Evolutionary conservation across 78 protist species (phyloP), one percentile per base, ranked within the genome.

Genomic region (Dictyostelium purpureum): DNA sequence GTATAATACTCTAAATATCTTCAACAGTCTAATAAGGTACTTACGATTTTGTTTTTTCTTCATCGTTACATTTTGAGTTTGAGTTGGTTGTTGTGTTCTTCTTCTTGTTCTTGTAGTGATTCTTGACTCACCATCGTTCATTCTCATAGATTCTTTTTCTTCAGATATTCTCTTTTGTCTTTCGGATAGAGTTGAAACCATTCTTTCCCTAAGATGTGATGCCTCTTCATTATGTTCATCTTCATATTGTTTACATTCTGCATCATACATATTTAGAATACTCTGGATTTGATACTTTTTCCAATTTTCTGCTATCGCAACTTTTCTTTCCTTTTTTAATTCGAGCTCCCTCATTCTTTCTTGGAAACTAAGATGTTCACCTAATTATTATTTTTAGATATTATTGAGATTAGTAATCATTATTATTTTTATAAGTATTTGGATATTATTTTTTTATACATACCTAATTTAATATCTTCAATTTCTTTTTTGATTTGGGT

Each of bases 271-370:
- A 69, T 76, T 78, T 49, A 66, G n/a, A 71, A 89, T 78, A 51
- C 76, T 78, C 19, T 89, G 88, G 21, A 89, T 21, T 54, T 89
- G 94, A 51, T 79, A 89, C 51, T 79, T 73, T 59, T 75, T 89
- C 94, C 94, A 89, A 21, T 77, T 59, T 73, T 89, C 94, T 66
- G 94, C 94, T 0, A 80, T 65, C 40, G 33, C 28, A 5, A 89
- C 3, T 38, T 76, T 89, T 76, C 38, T 75, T 35, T 76, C 82
- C 33, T 69, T 73, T 40, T 76, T 73, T 6, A 37, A n/a, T 24
- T 89, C 94, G 16, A 89, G 69, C 24, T 89, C 94, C 26, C 37
- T 75, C 35, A 73, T 45, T 63, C 74, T 89, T n/a, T 89, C 88
- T 52, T 80, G 94, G 16, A 69, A 77, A 35, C 59, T 75, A 2